These are phyloP conservation scores for Silene noctiflora DNA, from an alignment of 179 eudicot species.

Conservation along the genomic window DNA sequence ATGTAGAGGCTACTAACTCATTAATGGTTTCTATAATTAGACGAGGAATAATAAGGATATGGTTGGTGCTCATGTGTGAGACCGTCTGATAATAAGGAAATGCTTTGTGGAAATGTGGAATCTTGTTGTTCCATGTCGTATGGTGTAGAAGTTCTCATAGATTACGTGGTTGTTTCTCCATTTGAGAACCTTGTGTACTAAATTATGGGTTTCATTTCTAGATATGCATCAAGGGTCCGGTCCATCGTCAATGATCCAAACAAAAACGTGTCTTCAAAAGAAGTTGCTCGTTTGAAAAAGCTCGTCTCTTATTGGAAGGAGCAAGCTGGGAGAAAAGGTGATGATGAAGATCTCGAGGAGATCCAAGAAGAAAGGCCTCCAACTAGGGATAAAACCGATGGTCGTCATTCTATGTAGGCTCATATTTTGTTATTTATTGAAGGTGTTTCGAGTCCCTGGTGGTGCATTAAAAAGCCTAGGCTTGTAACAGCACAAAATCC, in stretches of 20 bases:
- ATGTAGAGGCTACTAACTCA: background rate
- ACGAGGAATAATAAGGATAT: background rate
- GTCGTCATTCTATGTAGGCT: constrained; percentile 48
- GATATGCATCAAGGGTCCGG: constrained; percentile 98
- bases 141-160: no score
- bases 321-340: constrained; percentile 90
- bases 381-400: constrained; percentile 50
- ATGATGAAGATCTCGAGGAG: constrained; percentile 88
- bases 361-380: constrained; percentile 74
- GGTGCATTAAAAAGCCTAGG: background rate
- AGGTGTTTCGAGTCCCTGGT: background rate
- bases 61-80: background rate
- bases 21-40: no score
- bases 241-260: constrained; percentile 92
- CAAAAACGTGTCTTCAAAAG: constrained; percentile 91
- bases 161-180: constrained; percentile 48
- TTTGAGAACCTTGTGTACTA: constrained; percentile 21
- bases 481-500: background rate
- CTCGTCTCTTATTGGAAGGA: constrained; percentile 86
- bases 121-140: no score
- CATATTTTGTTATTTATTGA: background rate
- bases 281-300: constrained; percentile 88
- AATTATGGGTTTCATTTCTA: constrained; percentile 24
- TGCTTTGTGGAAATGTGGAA: background rate
- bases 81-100: no score